Evolutionary conservation across 1,284 basidiomycete genomes (phyloP), one percentile per base, ranked within the genome.

Genomic region (Sutorius eximius): DNA sequence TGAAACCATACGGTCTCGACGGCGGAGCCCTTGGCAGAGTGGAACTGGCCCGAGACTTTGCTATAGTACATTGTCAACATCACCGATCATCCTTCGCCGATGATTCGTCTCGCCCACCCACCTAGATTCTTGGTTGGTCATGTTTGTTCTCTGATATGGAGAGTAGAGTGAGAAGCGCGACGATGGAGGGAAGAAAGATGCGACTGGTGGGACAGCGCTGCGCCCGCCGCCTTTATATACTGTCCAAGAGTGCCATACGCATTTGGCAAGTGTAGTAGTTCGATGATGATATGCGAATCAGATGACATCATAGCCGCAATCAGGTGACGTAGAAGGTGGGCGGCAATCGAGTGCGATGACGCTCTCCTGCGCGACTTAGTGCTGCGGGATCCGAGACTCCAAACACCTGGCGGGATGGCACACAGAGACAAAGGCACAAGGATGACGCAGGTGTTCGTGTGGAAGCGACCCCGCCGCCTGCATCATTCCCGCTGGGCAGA

Each of bases 31-130:
- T 85, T 85, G 37, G 75, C 55, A 3, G 82, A 83, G 71, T 85
- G 82, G 62, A 67, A 75, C 70, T 88, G 82, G 59, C 86, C 88
- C 64, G 80, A 75, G 60, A 75, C 64, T 75, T 90, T 88, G 76
- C 80, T 83, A 52, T 16, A 16, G 7, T 0, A 12, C 12, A 16
- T 11, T 1, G 43, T 70, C 29, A 71, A 38, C 42, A 13, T 15
- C 24, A 0, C 7, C 1, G 3, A 13, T 15, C 24, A 0, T 8
- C 1, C 3, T 9, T 12, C 18, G 24, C 3, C n/a, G 0, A 7
- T 18, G n/a, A 3, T 8, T 9, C n/a, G 15, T 20, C 48, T 11
- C 43, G n/a, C 36, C 8, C 11, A 24, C 61, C 53, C 16, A 73
- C 68, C 70, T 71, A 4, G 70, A 58, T 0, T 69, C 65, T 57